Evolutionary conservation across 2,329 filamentous ascomycete species (phyloP).

Genomic region (Chaetothyriales sp.): DNA sequence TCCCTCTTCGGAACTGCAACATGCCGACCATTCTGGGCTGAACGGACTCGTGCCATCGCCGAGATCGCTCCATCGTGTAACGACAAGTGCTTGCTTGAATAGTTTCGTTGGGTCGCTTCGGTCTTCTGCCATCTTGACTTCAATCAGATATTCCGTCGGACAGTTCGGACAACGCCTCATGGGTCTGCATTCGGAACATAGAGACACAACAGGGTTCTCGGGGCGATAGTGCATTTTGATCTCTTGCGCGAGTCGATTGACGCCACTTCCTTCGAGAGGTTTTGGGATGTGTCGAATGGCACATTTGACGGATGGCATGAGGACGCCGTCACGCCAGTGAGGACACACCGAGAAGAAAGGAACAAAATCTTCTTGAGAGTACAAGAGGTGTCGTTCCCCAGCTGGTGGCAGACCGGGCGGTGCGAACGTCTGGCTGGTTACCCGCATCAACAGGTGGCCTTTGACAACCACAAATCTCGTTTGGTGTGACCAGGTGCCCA

Average conservation of each 20-base stretch:
- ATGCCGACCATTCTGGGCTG: conserved; percentile 43
- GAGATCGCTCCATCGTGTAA: conserved; percentile 50
- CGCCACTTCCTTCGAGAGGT: conserved; percentile 27
- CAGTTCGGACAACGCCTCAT: conserved; percentile 50
- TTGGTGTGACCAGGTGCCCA: conserved; percentile 39
- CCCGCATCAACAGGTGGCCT: conserved; percentile 44
- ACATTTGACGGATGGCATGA: conserved; percentile 49
- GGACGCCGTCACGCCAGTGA: conserved; percentile 48
- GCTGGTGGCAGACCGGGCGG: conserved; percentile 38
- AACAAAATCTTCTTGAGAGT: conserved; percentile 41
- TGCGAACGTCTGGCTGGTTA: conserved; percentile 42
- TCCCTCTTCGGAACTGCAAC: conserved; percentile 32
- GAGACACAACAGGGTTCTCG: conserved; percentile 32
- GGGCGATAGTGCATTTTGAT: conserved; percentile 20
- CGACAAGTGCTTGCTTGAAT: conserved; percentile 48
- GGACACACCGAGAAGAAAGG: conserved; percentile 50
- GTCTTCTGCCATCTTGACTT: conserved; percentile 47
- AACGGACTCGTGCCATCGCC: conserved; percentile 41
- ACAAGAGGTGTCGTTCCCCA: conserved; percentile 42
- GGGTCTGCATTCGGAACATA: conserved; percentile 44
- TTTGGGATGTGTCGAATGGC: conserved; percentile 43
- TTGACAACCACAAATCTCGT: conserved; percentile 42
- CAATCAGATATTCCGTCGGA: conserved; percentile 49
- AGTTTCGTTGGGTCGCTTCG: conserved; percentile 27
- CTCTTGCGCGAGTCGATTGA: conserved; percentile 29